A percentile compares a stretch with the other conserved stretches of the same genome.
These are phyloP conservation scores for Lyophyllum semitale DNA, from an alignment of 768 basidiomycete genomes.

Conservation along the genomic window DNA sequence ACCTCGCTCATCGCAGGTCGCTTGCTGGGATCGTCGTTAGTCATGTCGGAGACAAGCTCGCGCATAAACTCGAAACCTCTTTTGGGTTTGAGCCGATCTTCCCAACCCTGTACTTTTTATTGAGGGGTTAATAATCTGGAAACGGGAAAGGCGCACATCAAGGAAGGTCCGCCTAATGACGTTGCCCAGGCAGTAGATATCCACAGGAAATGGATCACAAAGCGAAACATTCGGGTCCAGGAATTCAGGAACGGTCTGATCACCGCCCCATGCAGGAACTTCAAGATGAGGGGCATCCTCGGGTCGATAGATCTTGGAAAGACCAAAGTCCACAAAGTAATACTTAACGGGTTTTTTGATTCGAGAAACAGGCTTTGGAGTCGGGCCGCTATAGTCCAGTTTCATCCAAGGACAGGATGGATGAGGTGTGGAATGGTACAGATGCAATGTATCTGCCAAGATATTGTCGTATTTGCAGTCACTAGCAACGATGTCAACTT, in stretches of 20 bases:
- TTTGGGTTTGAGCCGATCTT: no score
- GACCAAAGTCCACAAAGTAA: slow-evolving; percentile 30
- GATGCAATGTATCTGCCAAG: no score
- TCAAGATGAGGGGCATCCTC: slow-evolving; percentile 25
- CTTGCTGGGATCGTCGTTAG: no score
- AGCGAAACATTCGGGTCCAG: slow-evolving; percentile 14
- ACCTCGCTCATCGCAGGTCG: no score
- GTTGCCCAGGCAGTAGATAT: no score
- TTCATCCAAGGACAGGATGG: slow-evolving; percentile 14
- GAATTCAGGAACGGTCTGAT: slow-evolving; percentile 39
- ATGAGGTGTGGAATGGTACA: slow-evolving; percentile 22
- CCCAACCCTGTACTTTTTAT: no score
- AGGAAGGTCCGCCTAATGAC: slow-evolving; percentile 21
- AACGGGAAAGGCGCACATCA: slow-evolving; percentile 10
- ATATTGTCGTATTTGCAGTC: no score
- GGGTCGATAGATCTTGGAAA: slow-evolving; percentile 28
- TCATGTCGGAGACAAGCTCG: no score
- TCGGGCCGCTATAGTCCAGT: slow-evolving; percentile 14
- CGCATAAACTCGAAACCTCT: no score
- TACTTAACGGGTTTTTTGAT: no score
- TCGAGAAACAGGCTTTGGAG: slow-evolving; percentile 8
- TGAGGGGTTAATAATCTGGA: background rate
- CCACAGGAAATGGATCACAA: no score
- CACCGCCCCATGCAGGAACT: slow-evolving; percentile 34
- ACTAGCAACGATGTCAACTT: no score